phyloP scores from a whole-genome alignment of 2,329 filamentous ascomycete species.

The Drechslerella dactyloides region DNA sequence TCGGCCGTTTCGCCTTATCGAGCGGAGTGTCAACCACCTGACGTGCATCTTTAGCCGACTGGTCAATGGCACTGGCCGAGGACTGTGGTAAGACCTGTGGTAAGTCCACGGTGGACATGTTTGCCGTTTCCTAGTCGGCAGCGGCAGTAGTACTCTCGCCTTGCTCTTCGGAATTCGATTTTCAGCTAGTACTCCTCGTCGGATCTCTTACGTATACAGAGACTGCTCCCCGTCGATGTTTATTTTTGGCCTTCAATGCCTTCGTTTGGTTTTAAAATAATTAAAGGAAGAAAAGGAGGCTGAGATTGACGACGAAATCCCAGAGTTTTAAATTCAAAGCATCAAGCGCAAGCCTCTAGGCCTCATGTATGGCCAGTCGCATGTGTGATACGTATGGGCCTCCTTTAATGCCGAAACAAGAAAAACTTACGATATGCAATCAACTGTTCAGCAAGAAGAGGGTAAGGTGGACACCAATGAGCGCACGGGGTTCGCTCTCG shows the following conservation, averaged over 20 bases:
- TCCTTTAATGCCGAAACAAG: slow-evolving; percentile 50
- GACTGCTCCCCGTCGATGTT: slow-evolving; percentile 16
- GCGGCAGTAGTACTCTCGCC: slow-evolving; percentile 22
- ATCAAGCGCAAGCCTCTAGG: slow-evolving; percentile 15
- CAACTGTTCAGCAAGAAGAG: slow-evolving; percentile 20
- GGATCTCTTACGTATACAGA: not conserved
- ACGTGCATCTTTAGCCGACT: slow-evolving; percentile 46
- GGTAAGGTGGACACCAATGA: slow-evolving; percentile 24
- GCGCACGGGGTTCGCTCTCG: slow-evolving; percentile 12
- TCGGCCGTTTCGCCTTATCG: slow-evolving; percentile 40
- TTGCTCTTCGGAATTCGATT: slow-evolving; percentile 27
- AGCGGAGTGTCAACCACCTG: slow-evolving; percentile 25
- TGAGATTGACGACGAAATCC: slow-evolving; percentile 44
- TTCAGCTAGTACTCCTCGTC: not conserved
- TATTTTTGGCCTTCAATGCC: slow-evolving; percentile 36
- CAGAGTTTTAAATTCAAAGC: slow-evolving; percentile 42
- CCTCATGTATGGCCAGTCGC: slow-evolving; percentile 20
- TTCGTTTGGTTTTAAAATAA: slow-evolving; percentile 44
- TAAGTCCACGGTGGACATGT: slow-evolving; percentile 29
- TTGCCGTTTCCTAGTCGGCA: slow-evolving; percentile 39
- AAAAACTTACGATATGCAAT: slow-evolving; percentile 41
- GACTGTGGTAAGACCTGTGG: slow-evolving; percentile 32
- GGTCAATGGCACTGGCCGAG: slow-evolving; percentile 15
- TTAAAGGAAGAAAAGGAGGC: slow-evolving; percentile 42
- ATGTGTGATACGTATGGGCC: slow-evolving; percentile 23